Conservation (phyloP, 495 filamentous ascomycete species). For the Penicillium malachiteum region DNA sequence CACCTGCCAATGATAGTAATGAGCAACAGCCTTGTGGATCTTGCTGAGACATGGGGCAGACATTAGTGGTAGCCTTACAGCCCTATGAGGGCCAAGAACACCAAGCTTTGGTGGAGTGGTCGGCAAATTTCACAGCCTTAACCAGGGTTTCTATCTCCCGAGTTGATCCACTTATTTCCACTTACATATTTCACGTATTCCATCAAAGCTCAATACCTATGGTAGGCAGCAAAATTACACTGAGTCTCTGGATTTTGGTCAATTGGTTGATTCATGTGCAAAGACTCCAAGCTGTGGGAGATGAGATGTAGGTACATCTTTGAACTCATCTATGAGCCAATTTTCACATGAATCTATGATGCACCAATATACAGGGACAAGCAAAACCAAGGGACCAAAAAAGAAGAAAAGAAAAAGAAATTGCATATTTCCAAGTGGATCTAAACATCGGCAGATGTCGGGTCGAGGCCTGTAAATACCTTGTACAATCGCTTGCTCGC, state of each 20-base stretch:
- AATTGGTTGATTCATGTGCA: too few relatives aligned
- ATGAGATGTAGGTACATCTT: too few relatives aligned
- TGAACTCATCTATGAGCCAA: too few relatives aligned
- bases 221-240: too few relatives aligned
- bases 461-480: conserved; percentile 70
- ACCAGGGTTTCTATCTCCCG: not conserved
- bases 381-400: not conserved
- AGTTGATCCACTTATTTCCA: not conserved
- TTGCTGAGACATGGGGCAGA: not conserved
- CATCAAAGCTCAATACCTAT: too few relatives aligned
- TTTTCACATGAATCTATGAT: too few relatives aligned
- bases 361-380: not conserved
- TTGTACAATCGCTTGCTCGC: conserved; percentile 72
- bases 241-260: too few relatives aligned
- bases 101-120: conserved; percentile 6
- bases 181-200: not conserved
- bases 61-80: conserved; percentile 2
- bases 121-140: conserved; percentile 2
- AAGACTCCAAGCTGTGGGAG: too few relatives aligned
- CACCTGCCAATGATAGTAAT: not conserved
- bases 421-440: not conserved
- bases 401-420: not conserved
- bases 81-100: not conserved
- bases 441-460: conserved; percentile 66
- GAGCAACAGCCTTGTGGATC: not conserved